Evolutionary conservation across 2,329 filamentous ascomycete species (phyloP), one percentile per base, ranked within the genome.

Genomic region (Dothiorella sarmentorum): DNA sequence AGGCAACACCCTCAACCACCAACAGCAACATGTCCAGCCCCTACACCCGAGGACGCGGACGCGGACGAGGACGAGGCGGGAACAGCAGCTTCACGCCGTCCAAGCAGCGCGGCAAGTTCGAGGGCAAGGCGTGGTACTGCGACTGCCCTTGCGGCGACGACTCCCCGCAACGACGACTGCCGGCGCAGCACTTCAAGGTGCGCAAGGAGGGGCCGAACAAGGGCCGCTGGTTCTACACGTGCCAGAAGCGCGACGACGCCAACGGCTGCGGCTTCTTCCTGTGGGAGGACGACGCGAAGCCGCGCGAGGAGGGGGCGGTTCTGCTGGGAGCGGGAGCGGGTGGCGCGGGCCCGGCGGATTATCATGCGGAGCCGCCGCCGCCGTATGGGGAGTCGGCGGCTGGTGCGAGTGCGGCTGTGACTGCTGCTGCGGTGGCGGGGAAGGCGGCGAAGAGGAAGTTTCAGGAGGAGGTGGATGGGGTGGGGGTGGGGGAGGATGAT

Each of bases 191-290:
- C 55, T 80, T 83, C 61, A 76, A 83, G 64, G 79, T 80, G 1
- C 85, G 82, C 67, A 86, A 85, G 61, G 76, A 79, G 27, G 78
- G 79, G 3, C 33, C 40, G 43, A 86, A 86, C 63, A 74, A 83
- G 60, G 82, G 82, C 10, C 71, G 77, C 64, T 82, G 78, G 76
- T 84, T 86, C 68, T 85, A 83, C 63, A 81, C 78, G 3, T 87
- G 84, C 65, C 81, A 78, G 63, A 71, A 73, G 31, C 71, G 76
- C 55, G 65, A 71, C 2, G 71, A 75, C 20, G 44, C 20, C 58
- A 77, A 44, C 72, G n/a, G 76, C 38, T 86, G 84, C 64, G 73
- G 73, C 0, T 83, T 86, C 69, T 86, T 85, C 62, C 68, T 86
- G 0, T 85, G 82, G 81, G 74, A 80, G 7, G 76, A 82, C 13